Evolutionary conservation across 1,284 basidiomycete genomes (phyloP).

Genomic region (Boletus mariae): DNA sequence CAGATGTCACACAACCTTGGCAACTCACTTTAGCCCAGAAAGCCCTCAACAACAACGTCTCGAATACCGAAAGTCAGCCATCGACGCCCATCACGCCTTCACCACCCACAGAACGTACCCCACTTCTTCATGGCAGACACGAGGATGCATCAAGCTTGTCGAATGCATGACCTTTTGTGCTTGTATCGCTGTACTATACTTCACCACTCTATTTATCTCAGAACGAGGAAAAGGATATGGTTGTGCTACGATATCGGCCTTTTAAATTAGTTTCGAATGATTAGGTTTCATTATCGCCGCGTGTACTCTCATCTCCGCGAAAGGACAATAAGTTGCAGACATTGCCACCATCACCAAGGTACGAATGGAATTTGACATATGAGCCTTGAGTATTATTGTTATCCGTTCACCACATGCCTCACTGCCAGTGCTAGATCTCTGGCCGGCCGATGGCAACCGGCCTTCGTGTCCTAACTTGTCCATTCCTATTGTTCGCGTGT

Average conservation of each 20-base stretch:
- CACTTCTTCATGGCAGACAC: slow-evolving; percentile 31
- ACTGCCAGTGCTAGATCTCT: neutral
- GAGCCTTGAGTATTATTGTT: slow-evolving; percentile 21
- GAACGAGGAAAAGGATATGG: neutral
- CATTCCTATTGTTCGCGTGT: slow-evolving; percentile 24
- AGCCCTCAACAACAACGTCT: neutral
- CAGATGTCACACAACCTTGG: slow-evolving; percentile 75
- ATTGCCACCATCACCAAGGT: slow-evolving; percentile 23
- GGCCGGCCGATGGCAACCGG: slow-evolving; percentile 13
- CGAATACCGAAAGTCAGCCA: slow-evolving; percentile 7
- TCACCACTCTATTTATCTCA: slow-evolving; percentile 12
- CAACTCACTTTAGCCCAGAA: slow-evolving; percentile 22
- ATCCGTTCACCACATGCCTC: slow-evolving; percentile 6
- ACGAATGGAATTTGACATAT: slow-evolving; percentile 25
- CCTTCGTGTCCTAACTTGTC: slow-evolving; percentile 15
- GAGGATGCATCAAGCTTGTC: slow-evolving; percentile 9
- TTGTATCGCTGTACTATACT: slow-evolving; percentile 29
- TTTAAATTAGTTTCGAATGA: slow-evolving; percentile 7
- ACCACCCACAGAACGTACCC: slow-evolving; percentile 36
- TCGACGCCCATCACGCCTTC: slow-evolving; percentile 3
- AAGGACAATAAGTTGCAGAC: slow-evolving; percentile 25
- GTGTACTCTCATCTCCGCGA: slow-evolving; percentile 16
- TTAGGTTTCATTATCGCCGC: slow-evolving; percentile 17
- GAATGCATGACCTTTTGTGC: slow-evolving; percentile 13
- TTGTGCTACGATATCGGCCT: slow-evolving; percentile 4